These are phyloP conservation scores for Echites panduratus DNA, from an alignment of 257 asterid species.

Conservation along the genomic window DNA sequence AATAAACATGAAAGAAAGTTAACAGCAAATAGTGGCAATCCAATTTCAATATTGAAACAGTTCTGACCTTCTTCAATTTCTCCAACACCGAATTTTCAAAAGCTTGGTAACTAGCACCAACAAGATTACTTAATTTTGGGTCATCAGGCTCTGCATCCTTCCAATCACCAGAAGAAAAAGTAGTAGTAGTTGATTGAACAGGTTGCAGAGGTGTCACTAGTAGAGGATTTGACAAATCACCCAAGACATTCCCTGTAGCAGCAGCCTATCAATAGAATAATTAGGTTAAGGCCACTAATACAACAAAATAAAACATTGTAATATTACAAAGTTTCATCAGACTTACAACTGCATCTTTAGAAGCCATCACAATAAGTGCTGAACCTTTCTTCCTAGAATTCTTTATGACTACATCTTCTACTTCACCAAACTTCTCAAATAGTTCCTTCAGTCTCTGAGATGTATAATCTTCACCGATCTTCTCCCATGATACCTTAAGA, in stretches of 20 bases:
- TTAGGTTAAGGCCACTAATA: not conserved
- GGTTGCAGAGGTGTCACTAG: conserved; percentile 63
- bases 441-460: conserved; percentile 54
- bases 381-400: conserved; percentile 78
- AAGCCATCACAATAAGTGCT: conserved; percentile 79
- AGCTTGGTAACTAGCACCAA: conserved; percentile 63
- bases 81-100: conserved; percentile 74
- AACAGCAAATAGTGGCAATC: not conserved
- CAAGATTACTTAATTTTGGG: conserved; percentile 43
- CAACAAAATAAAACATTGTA: not conserved
- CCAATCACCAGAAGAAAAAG: conserved; percentile 31
- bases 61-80: conserved; percentile 59
- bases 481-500: conserved; percentile 92
- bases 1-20: not conserved
- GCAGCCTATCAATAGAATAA: conserved; percentile 34
- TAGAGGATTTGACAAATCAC: conserved; percentile 78
- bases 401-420: conserved; percentile 75
- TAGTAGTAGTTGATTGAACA: conserved; percentile 44
- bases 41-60: not conserved
- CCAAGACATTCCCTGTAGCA: conserved; percentile 55
- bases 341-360: conserved; percentile 70
- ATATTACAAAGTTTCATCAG: not conserved
- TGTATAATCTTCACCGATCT: conserved; percentile 59
- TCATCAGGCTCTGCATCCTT: conserved; percentile 34
- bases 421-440: conserved; percentile 62